Base-by-base conservation (phyloP, 2,329 filamentous ascomycete species). In the Colletotrichum zoysiae region DNA sequence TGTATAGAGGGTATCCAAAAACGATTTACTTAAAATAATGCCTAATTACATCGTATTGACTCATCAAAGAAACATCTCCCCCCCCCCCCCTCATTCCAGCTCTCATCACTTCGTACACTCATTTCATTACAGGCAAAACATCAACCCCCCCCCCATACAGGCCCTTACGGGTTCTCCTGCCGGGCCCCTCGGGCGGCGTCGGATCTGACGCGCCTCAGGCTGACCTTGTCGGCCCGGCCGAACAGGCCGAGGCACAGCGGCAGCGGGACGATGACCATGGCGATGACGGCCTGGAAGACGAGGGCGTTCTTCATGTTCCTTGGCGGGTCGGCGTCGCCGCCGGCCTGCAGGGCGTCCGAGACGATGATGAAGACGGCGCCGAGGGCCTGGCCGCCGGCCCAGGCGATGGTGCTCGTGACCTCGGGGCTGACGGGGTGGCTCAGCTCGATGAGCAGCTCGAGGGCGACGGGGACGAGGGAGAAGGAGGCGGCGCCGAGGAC, bases 381-480 rank as follows among this genome's bases (percentile, higher is more conserved):
- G 0, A 97, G 82, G 9, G 98, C 82, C 84, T 98, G 95, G 0
- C 96, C 95, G 7, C 92, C 92, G 1, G 89, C 88, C 96, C 96
- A 98, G 77, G 92, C 93, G 30, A 97, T 85, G 38, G 93, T 94
- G 73, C 90, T 93, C 0, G 93, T 93, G 56, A 98, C 88, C 82
- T 97, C 95, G 0, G 96, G 95, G 51, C 90, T 92, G 35, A 97
- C 90, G 0, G 96, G 96, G 78, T 96, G 93, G 6, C 93, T 95
- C 71, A 97, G 88, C 80, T 98, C 94, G 63, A 93, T 93, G 20
- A 98, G 85, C 76, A 93, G 95, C 82, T 99, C 96, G 61, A 98
- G 87, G 7, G 91, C 93, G 48, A 97, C 88, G 3, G 96, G 96
- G 0, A 98, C 87, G 3, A 98, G 84, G 26, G 88, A 88, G 82